Conservation (phyloP, 2,329 filamentous ascomycete genomes). For the Ophiostoma ulmi region DNA sequence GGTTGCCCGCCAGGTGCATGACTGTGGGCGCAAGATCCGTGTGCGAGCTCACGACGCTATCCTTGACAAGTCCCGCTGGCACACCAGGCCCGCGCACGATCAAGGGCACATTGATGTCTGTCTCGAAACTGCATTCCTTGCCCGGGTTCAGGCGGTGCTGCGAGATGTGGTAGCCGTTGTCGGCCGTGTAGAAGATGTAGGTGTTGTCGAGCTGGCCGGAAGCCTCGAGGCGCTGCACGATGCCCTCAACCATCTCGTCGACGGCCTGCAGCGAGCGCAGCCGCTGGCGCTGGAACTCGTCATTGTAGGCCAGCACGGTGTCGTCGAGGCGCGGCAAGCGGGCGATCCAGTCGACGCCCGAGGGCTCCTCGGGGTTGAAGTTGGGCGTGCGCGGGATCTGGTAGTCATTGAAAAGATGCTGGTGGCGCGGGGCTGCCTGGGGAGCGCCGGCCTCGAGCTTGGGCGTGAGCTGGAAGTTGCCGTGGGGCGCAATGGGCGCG, state of each 20-base stretch:
- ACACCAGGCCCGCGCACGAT: conserved; percentile 39
- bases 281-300: conserved; percentile 47
- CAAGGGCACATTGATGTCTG: conserved; percentile 44
- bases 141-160: conserved; percentile 54
- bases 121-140: conserved; percentile 53
- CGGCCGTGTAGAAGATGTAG: conserved; percentile 48
- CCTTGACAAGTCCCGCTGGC: conserved; percentile 35
- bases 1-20: conserved; percentile 40
- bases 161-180: conserved; percentile 56
- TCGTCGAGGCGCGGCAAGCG: conserved; percentile 40
- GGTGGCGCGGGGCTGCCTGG: conserved; percentile 54
- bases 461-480: conserved; percentile 40
- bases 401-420: conserved; percentile 54
- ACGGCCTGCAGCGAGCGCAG: conserved; percentile 49
- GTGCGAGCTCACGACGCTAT: conserved; percentile 50
- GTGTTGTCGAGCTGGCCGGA: conserved; percentile 57
- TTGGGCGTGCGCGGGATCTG: conserved; percentile 56
- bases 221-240: conserved; percentile 40
- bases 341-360: conserved; percentile 44
- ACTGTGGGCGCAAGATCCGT: conserved; percentile 59
- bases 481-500: conserved; percentile 62
- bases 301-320: conserved; percentile 43
- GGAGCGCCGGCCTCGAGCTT: conserved; percentile 24
- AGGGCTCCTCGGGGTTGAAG: conserved; percentile 58
- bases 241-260: conserved; percentile 48